Percentiles rank a stretch among this genome's conserved stretches.
These are phyloP conservation scores for Desmodesmus armatus DNA, from an alignment of 139 green algal species.

Conservation along the genomic window DNA sequence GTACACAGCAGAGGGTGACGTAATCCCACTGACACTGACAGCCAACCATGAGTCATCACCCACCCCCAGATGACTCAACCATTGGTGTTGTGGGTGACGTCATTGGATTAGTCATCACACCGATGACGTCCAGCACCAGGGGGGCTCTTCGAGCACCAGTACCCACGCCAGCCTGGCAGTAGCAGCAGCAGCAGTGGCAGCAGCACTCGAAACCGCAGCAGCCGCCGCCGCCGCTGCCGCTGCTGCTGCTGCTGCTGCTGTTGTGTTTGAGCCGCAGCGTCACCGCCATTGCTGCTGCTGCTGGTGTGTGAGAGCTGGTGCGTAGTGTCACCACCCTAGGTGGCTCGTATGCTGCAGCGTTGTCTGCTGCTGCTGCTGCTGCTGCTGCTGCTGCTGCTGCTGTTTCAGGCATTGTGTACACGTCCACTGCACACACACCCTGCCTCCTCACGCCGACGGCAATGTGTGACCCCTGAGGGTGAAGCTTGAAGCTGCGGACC, in stretches of 20 bases:
- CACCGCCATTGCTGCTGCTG: not conserved
- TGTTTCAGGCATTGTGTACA: not conserved
- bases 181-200: not conserved
- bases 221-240: constrained; percentile 5
- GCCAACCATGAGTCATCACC: constrained; percentile 25
- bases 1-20: not conserved
- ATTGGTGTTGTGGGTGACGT: no score
- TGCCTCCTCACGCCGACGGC: constrained; percentile 12
- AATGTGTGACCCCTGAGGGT: not conserved
- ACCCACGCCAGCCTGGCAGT: constrained; percentile 3
- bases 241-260: not conserved
- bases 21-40: constrained; percentile 14
- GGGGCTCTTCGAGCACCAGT: constrained; percentile 28
- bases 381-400: not conserved
- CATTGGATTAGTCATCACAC: no score
- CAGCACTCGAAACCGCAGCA: not conserved
- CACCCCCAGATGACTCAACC: not conserved
- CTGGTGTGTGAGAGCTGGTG: no score
- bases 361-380: constrained; percentile 21
- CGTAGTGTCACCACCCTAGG: not conserved
- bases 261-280: not conserved
- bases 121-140: not conserved
- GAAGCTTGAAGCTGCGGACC: not conserved
- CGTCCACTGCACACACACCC: not conserved
- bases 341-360: not conserved